Percentiles rank a stretch among this genome's conserved stretches.
Conservation (phyloP, 2,329 filamentous ascomycete species). For the Ophiostoma fasciatum region DNA sequence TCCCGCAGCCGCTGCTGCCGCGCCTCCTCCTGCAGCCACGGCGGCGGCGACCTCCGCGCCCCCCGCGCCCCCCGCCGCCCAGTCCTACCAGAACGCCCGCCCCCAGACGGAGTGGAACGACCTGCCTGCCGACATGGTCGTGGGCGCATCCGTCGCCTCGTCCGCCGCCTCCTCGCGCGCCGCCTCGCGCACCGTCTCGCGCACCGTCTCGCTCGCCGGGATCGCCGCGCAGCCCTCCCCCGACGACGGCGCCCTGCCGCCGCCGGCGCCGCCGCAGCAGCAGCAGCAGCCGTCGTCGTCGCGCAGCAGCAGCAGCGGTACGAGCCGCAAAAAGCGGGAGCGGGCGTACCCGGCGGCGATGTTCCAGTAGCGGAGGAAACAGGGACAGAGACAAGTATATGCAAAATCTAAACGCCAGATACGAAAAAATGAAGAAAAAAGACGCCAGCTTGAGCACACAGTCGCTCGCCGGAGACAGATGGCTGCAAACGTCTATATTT, state of each 20-base stretch:
- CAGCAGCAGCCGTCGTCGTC: not conserved
- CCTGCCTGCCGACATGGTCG: conserved; percentile 43
- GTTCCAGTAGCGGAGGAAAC: conserved; percentile 22
- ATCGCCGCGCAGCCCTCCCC: conserved; percentile 10
- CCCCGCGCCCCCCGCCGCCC: conserved; percentile 5
- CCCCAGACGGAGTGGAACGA: conserved; percentile 53
- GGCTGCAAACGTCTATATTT: too few species aligned
- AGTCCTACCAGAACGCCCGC: conserved; percentile 44
- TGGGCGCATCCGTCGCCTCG: not conserved
- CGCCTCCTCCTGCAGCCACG: not conserved
- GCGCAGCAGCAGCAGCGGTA: conserved; percentile 2
- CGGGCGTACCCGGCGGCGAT: conserved; percentile 47
- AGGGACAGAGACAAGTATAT: too few species aligned
- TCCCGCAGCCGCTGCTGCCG: too few species aligned
- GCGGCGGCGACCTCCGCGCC: conserved; percentile 8
- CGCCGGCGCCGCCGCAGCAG: not conserved
- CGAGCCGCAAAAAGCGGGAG: conserved; percentile 35
- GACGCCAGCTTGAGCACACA: too few species aligned
- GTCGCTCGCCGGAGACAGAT: too few species aligned
- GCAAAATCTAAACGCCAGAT: not conserved
- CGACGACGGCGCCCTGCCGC: conserved; percentile 8
- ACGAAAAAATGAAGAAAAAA: conserved; percentile 4
- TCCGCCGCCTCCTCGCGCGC: conserved; percentile 9
- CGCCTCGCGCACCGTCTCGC: conserved; percentile 3
- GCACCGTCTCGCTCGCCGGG: not conserved